A percentile compares a stretch with the other conserved stretches of the same genome.
phyloP scores from a whole-genome alignment of 768 basidiomycete genomes.

The Lactarius sp. region DNA sequence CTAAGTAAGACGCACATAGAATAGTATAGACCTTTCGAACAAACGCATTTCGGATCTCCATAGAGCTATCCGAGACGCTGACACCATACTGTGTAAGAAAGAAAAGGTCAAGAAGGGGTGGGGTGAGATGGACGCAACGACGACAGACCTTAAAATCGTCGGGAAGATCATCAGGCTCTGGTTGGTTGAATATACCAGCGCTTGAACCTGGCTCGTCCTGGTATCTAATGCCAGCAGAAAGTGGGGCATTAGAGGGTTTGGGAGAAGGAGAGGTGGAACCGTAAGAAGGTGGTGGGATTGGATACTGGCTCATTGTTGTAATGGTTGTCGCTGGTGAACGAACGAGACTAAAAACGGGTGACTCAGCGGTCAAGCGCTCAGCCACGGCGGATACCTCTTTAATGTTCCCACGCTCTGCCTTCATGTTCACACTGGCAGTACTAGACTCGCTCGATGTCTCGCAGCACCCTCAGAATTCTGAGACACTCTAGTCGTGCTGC shows the following conservation, averaged over 20 bases:
- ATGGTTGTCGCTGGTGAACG: background rate
- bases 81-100: conserved; percentile 62
- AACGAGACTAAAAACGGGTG: background rate
- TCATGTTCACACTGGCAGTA: too few relatives aligned
- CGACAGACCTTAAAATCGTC: conserved; percentile 86
- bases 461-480: conserved; percentile 1
- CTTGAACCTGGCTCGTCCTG: conserved; percentile 37
- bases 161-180: conserved; percentile 66
- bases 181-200: conserved; percentile 62
- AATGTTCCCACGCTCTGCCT: conserved; percentile 11
- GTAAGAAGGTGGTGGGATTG: conserved; percentile 59
- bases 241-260: conserved; percentile 43
- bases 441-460: conserved; percentile 2
- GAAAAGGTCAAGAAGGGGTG: conserved; percentile 23
- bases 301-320: conserved; percentile 40
- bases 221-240: conserved; percentile 40
- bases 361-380: background rate
- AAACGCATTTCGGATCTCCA: conserved; percentile 79
- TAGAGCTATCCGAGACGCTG: conserved; percentile 69
- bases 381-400: background rate
- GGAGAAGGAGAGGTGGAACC: conserved; percentile 38
- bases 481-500: conserved; percentile 15
- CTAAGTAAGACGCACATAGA: conserved; percentile 54
- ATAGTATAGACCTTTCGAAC: conserved; percentile 89
- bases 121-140: background rate